phyloP scores from a whole-genome alignment of 2,329 filamentous ascomycete genomes.

The Scedosporium boydii region DNA sequence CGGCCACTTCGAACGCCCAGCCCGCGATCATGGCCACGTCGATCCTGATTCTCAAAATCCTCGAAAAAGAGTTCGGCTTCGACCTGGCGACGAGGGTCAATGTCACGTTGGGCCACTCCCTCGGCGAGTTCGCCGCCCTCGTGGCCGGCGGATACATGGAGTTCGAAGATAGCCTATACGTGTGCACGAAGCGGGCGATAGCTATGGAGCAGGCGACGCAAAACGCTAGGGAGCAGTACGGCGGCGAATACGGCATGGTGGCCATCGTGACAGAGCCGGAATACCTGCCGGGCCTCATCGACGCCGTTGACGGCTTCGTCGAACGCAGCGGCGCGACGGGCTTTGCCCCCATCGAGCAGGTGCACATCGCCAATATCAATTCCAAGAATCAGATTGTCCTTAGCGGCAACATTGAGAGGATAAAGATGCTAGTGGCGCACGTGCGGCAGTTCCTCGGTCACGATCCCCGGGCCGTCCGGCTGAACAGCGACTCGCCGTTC shows the following conservation, averaged over 20 bases:
- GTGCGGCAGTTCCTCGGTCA: constrained; percentile 84
- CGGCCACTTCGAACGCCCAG: constrained; percentile 78
- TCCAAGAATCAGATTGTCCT: constrained; percentile 94
- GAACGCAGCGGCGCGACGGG: constrained; percentile 48
- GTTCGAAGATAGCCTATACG: constrained; percentile 66
- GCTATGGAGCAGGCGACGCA: constrained; percentile 72
- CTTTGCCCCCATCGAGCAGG: constrained; percentile 71
- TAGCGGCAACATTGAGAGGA: constrained; percentile 75
- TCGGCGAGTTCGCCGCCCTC: constrained; percentile 88
- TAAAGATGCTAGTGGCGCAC: constrained; percentile 73
- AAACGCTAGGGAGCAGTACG: constrained; percentile 54
- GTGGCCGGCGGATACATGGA: constrained; percentile 73
- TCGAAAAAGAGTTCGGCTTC: constrained; percentile 81
- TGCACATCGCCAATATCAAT: constrained; percentile 89
- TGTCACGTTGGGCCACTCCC: constrained; percentile 78
- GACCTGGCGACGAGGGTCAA: constrained; percentile 61
- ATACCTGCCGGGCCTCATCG: constrained; percentile 60
- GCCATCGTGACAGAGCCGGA: constrained; percentile 80
- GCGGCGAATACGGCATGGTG: constrained; percentile 88
- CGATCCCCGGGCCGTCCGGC: constrained; percentile 75
- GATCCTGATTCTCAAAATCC: constrained; percentile 76
- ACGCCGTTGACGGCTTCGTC: constrained; percentile 70
- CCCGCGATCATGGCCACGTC: constrained; percentile 95
- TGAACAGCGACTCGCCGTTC: constrained; percentile 84
- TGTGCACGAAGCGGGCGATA: constrained; percentile 71